Conservation (phyloP, 2,329 filamentous ascomycete genomes). For the Verticillium albo-atrum region DNA sequence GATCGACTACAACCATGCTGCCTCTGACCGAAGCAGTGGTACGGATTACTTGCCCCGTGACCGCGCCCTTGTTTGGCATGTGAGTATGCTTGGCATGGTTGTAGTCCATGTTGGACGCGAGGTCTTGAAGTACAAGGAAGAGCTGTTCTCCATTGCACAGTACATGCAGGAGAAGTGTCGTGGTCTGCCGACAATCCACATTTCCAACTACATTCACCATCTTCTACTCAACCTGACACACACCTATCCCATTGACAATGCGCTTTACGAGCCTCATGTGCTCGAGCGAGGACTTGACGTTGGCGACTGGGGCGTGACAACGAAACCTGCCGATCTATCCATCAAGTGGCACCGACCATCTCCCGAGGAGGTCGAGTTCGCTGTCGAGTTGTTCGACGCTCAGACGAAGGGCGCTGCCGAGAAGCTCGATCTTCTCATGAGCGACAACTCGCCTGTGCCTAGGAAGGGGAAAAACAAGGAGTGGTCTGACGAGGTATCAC, state of each 20-base stretch:
- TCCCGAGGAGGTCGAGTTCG: constrained; percentile 78
- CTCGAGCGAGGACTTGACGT: constrained; percentile 68
- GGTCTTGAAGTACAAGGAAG: constrained; percentile 81
- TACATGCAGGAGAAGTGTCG: constrained; percentile 97
- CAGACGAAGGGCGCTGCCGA: constrained; percentile 74
- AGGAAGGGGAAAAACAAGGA: constrained; percentile 95
- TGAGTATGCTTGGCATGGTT: constrained; percentile 96
- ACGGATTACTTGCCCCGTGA: constrained; percentile 91
- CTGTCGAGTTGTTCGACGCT: constrained; percentile 80
- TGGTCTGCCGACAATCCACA: constrained; percentile 89
- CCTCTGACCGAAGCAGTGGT: constrained; percentile 88
- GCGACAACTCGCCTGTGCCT: constrained; percentile 75
- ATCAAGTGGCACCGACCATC: constrained; percentile 90
- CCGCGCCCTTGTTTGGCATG: constrained; percentile 89
- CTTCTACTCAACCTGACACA: constrained; percentile 90
- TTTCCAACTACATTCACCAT: constrained; percentile 97
- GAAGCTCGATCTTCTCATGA: constrained; percentile 74
- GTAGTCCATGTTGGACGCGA: constrained; percentile 92
- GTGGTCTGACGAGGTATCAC: constrained; percentile 94
- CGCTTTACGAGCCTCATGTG: constrained; percentile 77
- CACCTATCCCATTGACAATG: constrained; percentile 88
- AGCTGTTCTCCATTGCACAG: constrained; percentile 84
- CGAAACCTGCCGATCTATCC: constrained; percentile 68
- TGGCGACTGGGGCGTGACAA: constrained; percentile 79
- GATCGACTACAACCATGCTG: constrained; percentile 94